Base-by-base conservation (phyloP, 2,329 filamentous ascomycete species). In the Diaporthe capsici region DNA sequence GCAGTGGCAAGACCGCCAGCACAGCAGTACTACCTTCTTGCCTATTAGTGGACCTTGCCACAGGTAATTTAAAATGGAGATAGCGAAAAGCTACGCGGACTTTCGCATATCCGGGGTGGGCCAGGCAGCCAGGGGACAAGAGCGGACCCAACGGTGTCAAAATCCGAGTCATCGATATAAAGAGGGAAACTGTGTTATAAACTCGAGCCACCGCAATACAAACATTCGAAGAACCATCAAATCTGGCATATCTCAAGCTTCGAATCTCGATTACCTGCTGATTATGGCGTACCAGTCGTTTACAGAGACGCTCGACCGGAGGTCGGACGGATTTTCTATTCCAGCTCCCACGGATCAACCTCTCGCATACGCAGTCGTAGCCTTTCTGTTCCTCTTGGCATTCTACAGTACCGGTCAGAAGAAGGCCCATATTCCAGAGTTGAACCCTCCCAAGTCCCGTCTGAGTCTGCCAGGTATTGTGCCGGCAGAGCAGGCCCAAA, bases 371-470 rank as follows among this genome's bases (percentile, higher is more conserved):
- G 15, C n/a, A 17, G 17, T 47, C 15, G 25, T 12, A 3, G 61
- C 25, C 25, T 65, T 65, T 34, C 4, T 65, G 12, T 65, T 49
- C 17, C 25, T 65, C 17, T 22, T 65, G 61, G 61, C 10, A 22
- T 1, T 65, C 20, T 65, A 65, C 25, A 49, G 61, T 22, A 49
- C 61, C 20, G 25, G 42, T 22, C 42, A 49, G 25, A 65, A 47
- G 17, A 65, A 34, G 42, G 61, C 61, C 2, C 10, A 65, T 31
- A 15, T 65, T 12, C 61, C 61, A 17, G 61, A 65, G 17, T n/a
- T 65, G 42, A 65, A 65, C 25, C 42, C 61, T n/a, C 61, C 61
- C 15, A 65, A 65, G 42, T 65, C 61, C 49, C 42, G 39, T 1
- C 9, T 65, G 25, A 65, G 25, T 42, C 39, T 65, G 4, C 25